A percentile compares a stretch with the other conserved stretches of the same genome.
Evolutionary conservation across 306 rosid genomes (phyloP).

Genomic region (Trifolium subterraneum): DNA sequence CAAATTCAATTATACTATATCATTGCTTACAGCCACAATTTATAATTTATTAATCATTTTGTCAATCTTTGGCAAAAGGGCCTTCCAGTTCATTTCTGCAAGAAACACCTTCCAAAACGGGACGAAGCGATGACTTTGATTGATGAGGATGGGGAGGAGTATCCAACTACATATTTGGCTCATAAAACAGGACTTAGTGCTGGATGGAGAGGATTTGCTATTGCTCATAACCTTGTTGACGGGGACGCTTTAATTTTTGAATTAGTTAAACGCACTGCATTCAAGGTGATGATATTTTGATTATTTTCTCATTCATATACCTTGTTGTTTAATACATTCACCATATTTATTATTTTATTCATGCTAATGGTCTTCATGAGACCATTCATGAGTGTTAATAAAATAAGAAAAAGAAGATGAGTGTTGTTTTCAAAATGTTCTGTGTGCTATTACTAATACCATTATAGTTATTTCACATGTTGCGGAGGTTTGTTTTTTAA

Average conservation of each 20-base stretch:
- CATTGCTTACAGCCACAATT: not conserved
- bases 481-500: not conserved
- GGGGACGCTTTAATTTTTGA: constrained; percentile 88
- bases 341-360: constrained; percentile 4
- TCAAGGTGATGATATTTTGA: constrained; percentile 67
- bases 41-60: constrained; percentile 16
- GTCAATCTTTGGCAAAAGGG: constrained; percentile 57
- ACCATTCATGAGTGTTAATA: constrained; percentile 19
- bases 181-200: constrained; percentile 71
- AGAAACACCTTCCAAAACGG: constrained; percentile 52
- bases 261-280: constrained; percentile 55
- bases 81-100: constrained; percentile 64
- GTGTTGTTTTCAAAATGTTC: constrained; percentile 10
- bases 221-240: constrained; percentile 76
- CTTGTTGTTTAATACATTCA: constrained; percentile 10
- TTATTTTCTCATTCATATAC: constrained; percentile 26
- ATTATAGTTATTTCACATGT: not conserved
- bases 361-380: not conserved
- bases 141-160: constrained; percentile 67
- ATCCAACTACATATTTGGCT: constrained; percentile 57
- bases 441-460: not conserved
- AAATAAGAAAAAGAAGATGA: not conserved
- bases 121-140: constrained; percentile 56
- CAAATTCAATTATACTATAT: not conserved
- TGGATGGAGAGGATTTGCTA: constrained; percentile 82